phyloP scores from a whole-genome alignment of 208 protist genomes.

The Sergeia podlipaevii region DNA sequence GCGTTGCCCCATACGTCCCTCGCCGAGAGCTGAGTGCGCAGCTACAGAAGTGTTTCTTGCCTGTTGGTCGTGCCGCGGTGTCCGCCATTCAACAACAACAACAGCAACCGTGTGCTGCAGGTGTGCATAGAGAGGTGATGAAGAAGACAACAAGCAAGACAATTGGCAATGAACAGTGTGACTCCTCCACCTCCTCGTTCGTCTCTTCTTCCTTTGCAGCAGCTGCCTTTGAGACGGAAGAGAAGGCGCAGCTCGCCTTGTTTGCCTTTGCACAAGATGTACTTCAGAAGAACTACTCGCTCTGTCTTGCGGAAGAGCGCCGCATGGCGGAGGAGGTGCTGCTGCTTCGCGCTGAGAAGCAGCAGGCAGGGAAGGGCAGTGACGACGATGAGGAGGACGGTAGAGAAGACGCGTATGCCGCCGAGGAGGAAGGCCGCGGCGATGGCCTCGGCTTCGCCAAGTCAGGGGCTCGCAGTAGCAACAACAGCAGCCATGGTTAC shows the following conservation, averaged over 20 bases:
- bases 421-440: not conserved
- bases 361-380: not conserved
- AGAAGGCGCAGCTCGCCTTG: constrained; percentile 27
- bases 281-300: constrained; percentile 80
- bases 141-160: constrained; percentile 1
- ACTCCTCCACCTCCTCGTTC: not conserved
- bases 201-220: not conserved
- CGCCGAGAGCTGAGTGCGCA: constrained; percentile 1
- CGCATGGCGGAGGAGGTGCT: constrained; percentile 24
- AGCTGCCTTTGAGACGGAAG: not conserved
- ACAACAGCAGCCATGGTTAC: not conserved
- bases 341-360: not conserved
- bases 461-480: not conserved
- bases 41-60: constrained; percentile 37
- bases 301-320: constrained; percentile 63
- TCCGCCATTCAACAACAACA: not conserved
- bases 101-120: not conserved
- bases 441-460: not conserved
- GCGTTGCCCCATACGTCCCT: constrained; percentile 33
- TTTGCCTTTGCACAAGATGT: constrained; percentile 84
- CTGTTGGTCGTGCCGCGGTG: constrained; percentile 25
- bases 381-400: constrained; percentile 5
- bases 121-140: not conserved
- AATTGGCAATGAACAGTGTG: not conserved
- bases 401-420: constrained; percentile 26